These are phyloP conservation scores for Geotrichum ghanense DNA, from an alignment of 805 yeast genomes.

Conservation along the genomic window DNA sequence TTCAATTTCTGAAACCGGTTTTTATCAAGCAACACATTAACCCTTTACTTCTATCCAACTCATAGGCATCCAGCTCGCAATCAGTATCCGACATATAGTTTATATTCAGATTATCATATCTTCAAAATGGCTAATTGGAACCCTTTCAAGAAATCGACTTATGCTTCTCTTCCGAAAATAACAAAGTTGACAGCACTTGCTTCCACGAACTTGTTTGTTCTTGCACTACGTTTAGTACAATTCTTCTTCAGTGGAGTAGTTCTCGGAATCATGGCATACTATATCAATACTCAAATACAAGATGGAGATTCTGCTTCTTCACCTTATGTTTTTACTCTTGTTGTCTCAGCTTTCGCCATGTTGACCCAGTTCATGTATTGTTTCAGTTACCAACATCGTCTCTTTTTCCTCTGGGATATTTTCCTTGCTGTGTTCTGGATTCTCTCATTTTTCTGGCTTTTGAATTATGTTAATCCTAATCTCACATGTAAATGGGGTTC, in stretches of 20 bases:
- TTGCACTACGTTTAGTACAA: constrained; percentile 18
- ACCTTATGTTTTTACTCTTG: constrained; percentile 18
- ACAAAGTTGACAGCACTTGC: constrained; percentile 10
- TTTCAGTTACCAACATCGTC: constrained; percentile 14
- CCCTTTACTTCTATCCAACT: too few species aligned
- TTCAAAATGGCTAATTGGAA: neutral
- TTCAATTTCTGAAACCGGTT: too few species aligned
- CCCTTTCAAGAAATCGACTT: neutral
- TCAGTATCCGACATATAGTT: too few species aligned
- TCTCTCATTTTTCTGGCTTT: constrained; percentile 17
- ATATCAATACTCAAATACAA: constrained; percentile 12
- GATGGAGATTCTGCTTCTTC: constrained; percentile 15
- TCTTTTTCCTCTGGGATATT: constrained; percentile 18
- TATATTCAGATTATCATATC: too few species aligned
- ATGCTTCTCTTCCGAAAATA: neutral
- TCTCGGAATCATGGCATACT: constrained; percentile 19
- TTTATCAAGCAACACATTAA: too few species aligned
- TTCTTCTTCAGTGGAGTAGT: constrained; percentile 22
- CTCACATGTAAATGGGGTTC: constrained; percentile 18
- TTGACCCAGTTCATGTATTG: constrained; percentile 21
- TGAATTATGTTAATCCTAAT: constrained; percentile 14
- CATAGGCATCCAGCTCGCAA: too few species aligned
- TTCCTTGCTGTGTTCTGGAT: constrained; percentile 17
- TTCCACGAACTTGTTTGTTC: constrained; percentile 18
- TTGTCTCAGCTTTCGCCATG: constrained; percentile 16